Evolutionary conservation across 2,329 filamentous ascomycete species (phyloP).

Genomic region (Pseudogymnoascus sp.): DNA sequence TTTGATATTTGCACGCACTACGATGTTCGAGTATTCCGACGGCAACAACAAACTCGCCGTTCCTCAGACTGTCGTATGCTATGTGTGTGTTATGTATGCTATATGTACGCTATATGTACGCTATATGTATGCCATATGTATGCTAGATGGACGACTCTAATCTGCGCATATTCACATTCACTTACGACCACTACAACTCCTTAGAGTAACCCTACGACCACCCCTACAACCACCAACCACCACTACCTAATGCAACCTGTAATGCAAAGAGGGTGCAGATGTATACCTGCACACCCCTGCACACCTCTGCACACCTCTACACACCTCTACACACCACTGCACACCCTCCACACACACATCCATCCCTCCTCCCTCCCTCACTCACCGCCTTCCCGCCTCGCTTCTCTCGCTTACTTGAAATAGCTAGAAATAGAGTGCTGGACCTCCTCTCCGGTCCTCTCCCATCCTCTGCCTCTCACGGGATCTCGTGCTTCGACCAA

Average conservation of each 20-base stretch:
- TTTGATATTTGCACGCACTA: background rate
- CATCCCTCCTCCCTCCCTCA: background rate
- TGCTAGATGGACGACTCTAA: background rate
- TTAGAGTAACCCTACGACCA: too few species aligned
- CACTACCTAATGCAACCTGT: background rate
- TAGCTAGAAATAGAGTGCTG: background rate
- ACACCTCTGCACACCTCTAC: background rate
- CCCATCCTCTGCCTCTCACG: background rate
- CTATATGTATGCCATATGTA: background rate
- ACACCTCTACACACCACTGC: background rate
- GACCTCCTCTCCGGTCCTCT: background rate
- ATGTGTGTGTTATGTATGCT: background rate
- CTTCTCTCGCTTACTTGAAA: background rate
- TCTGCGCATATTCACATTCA: background rate
- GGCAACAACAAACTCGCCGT: background rate
- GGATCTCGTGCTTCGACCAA: background rate
- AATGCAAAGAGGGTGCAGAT: background rate
- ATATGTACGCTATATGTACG: too few species aligned
- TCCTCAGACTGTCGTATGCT: background rate
- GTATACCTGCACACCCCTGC: background rate
- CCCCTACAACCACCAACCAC: too few species aligned
- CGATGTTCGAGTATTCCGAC: background rate
- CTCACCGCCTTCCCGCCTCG: background rate
- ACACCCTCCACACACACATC: background rate
- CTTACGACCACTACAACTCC: too few species aligned